Evolutionary conservation across 2,329 filamentous ascomycete genomes (phyloP).

Genomic region (Pseudomassariella vexata): DNA sequence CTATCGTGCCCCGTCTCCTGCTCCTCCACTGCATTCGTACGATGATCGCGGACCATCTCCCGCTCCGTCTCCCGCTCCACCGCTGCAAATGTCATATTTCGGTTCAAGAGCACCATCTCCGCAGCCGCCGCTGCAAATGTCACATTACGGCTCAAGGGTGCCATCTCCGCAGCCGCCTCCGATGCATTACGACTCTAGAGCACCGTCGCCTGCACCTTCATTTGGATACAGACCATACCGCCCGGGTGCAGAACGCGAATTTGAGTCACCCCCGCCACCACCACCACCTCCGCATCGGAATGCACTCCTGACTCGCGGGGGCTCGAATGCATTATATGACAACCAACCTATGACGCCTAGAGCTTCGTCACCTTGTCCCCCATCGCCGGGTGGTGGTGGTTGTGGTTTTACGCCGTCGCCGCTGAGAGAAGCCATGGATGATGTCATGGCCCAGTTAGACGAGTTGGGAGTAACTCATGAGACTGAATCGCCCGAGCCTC

Average conservation of each 20-base stretch:
- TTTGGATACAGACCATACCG: conserved; percentile 29
- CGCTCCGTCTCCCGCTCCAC: conserved; percentile 30
- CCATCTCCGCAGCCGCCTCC: no score
- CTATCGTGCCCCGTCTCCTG: conserved; percentile 27
- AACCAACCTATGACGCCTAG: conserved; percentile 41
- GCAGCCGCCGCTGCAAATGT: conserved; percentile 17
- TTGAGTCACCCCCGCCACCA: conserved; percentile 68
- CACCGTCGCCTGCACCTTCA: conserved; percentile 32
- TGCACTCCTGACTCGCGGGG: conserved; percentile 23
- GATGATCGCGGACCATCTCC: no score
- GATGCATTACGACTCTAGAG: conserved; percentile 23
- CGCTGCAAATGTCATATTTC: conserved; percentile 14
- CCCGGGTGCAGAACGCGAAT: conserved; percentile 25
- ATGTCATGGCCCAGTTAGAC: conserved; percentile 91
- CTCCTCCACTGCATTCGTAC: conserved; percentile 22
- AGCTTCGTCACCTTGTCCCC: conserved; percentile 57
- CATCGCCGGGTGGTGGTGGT: conserved; percentile 60
- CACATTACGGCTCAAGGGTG: conserved; percentile 24
- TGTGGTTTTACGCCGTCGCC: conserved; percentile 80
- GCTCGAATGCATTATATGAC: conserved; percentile 30
- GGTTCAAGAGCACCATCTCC: conserved; percentile 33
- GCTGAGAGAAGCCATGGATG: conserved; percentile 91
- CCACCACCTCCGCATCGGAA: conserved; percentile 81
- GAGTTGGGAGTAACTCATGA: conserved; percentile 67
- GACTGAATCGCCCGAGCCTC: conserved; percentile 48